Percentiles rank a stretch among this genome's conserved stretches.
Conservation (phyloP, 805 yeast genomes). For the Blastobotrys chiropterorum region DNA sequence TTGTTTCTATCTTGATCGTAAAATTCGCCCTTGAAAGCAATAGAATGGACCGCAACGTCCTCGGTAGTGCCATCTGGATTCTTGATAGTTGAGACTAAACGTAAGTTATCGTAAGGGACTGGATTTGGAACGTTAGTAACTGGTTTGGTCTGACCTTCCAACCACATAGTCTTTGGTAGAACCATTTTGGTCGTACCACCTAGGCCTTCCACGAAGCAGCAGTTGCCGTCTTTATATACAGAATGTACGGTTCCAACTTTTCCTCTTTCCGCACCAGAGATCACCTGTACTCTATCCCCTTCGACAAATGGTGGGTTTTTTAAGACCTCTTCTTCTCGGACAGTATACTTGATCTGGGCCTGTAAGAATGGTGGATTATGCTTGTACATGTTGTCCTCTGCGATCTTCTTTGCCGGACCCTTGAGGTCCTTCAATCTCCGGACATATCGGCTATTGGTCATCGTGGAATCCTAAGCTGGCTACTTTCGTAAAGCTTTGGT, state of each 20-base stretch:
- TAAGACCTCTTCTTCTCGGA: slow-evolving; percentile 35
- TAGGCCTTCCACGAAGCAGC: slow-evolving; percentile 58
- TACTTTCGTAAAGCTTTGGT: neutral
- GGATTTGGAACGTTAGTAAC: slow-evolving; percentile 63
- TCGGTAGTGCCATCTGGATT: slow-evolving; percentile 55
- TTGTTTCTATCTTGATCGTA: slow-evolving; percentile 69
- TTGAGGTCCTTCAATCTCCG: slow-evolving; percentile 17
- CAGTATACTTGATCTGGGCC: slow-evolving; percentile 20
- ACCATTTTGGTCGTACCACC: slow-evolving; percentile 58
- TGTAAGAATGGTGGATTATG: slow-evolving; percentile 20
- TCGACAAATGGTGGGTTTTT: slow-evolving; percentile 41
- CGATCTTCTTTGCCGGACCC: slow-evolving; percentile 16
- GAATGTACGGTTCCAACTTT: slow-evolving; percentile 61
- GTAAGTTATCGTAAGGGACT: slow-evolving; percentile 53
- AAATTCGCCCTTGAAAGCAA: slow-evolving; percentile 61
- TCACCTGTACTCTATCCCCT: slow-evolving; percentile 73
- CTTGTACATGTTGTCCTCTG: slow-evolving; percentile 12
- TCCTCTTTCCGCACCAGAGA: slow-evolving; percentile 69
- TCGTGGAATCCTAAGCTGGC: neutral
- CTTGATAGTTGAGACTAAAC: slow-evolving; percentile 70
- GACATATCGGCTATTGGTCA: slow-evolving; percentile 17
- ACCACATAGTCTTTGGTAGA: slow-evolving; percentile 70
- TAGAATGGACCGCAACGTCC: slow-evolving; percentile 73
- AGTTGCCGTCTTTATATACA: slow-evolving; percentile 54
- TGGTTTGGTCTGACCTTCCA: slow-evolving; percentile 63